phyloP scores from a whole-genome alignment of 2,329 filamentous ascomycete species.

The Neoascochyta sp. region DNA sequence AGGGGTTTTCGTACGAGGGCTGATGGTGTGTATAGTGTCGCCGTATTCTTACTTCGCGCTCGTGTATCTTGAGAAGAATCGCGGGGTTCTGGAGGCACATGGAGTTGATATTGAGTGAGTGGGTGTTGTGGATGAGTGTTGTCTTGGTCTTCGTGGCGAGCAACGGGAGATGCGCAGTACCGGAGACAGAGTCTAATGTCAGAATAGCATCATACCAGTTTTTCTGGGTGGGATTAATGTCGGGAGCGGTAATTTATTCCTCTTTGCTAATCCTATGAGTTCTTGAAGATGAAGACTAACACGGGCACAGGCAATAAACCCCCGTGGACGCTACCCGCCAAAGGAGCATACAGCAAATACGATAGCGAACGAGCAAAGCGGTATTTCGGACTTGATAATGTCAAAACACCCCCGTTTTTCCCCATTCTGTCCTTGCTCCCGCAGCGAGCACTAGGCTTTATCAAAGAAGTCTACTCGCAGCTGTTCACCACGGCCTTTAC shows the following conservation, averaged over 20 bases:
- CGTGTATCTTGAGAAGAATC: conserved; percentile 56
- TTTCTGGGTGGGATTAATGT: conserved; percentile 56
- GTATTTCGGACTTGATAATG: conserved; percentile 47
- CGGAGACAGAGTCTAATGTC: conserved; percentile 10
- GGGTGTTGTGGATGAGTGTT: no score
- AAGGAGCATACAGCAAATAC: conserved; percentile 56
- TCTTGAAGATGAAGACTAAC: no score
- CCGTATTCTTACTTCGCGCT: conserved; percentile 54
- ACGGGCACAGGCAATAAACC: conserved; percentile 64
- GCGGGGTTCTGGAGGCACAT: conserved; percentile 54
- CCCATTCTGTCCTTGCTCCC: conserved; percentile 56
- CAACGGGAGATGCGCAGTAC: no score
- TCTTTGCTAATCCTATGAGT: conserved; percentile 2
- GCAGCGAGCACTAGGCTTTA: conserved; percentile 62
- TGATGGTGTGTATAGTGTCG: conserved; percentile 64
- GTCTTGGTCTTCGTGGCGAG: no score
- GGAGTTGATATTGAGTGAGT: conserved; percentile 64
- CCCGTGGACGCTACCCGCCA: conserved; percentile 67
- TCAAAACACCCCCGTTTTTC: conserved; percentile 49
- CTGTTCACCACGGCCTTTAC: conserved; percentile 52
- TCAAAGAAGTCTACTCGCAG: conserved; percentile 57
- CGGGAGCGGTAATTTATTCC: conserved; percentile 34
- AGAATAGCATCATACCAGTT: conserved; percentile 62
- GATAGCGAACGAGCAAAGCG: conserved; percentile 50
- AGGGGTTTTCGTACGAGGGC: no score